Evolutionary conservation across 495 filamentous ascomycete species (phyloP).

Genomic region (Penicillium bialowiezense): DNA sequence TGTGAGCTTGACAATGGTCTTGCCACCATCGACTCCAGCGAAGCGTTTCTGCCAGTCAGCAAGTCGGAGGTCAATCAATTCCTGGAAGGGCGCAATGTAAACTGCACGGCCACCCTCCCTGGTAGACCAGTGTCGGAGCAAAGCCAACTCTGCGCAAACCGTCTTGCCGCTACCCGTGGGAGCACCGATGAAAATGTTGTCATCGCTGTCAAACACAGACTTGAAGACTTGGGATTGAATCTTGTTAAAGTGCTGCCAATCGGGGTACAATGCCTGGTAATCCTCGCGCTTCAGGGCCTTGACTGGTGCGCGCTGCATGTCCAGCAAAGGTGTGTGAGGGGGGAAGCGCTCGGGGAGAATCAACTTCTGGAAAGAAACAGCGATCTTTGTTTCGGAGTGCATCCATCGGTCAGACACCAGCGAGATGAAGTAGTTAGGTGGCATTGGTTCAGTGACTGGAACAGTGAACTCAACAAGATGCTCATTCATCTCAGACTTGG

Average conservation of each 20-base stretch:
- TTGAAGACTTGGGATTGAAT: slow-evolving; percentile 97
- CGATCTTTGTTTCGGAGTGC: slow-evolving; percentile 91
- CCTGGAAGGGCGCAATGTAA: slow-evolving; percentile 95
- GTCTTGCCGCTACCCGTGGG: slow-evolving; percentile 95
- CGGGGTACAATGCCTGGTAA: slow-evolving; percentile 75
- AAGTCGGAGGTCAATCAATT: slow-evolving; percentile 76
- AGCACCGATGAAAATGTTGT: slow-evolving; percentile 88
- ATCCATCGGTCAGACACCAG: slow-evolving; percentile 95
- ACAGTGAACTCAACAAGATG: slow-evolving; percentile 98
- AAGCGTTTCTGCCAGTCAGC: slow-evolving; percentile 84
- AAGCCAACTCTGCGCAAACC: slow-evolving; percentile 89
- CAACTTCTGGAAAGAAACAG: slow-evolving; percentile 91
- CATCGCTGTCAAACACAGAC: slow-evolving; percentile 81
- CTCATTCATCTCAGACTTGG: slow-evolving; percentile 76
- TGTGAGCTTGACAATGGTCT: slow-evolving; percentile 89
- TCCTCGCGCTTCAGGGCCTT: slow-evolving; percentile 84
- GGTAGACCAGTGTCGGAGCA: slow-evolving; percentile 81
- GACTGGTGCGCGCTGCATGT: slow-evolving; percentile 87
- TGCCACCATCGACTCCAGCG: slow-evolving; percentile 70
- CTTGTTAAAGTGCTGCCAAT: slow-evolving; percentile 92
- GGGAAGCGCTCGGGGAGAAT: slow-evolving; percentile 94
- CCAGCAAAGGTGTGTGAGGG: slow-evolving; percentile 83
- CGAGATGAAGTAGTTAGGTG: slow-evolving; percentile 96
- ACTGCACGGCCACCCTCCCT: slow-evolving; percentile 74
- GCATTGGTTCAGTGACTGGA: slow-evolving; percentile 94